Base-by-base conservation (phyloP, 305 asterid species). In the Withania somnifera region DNA sequence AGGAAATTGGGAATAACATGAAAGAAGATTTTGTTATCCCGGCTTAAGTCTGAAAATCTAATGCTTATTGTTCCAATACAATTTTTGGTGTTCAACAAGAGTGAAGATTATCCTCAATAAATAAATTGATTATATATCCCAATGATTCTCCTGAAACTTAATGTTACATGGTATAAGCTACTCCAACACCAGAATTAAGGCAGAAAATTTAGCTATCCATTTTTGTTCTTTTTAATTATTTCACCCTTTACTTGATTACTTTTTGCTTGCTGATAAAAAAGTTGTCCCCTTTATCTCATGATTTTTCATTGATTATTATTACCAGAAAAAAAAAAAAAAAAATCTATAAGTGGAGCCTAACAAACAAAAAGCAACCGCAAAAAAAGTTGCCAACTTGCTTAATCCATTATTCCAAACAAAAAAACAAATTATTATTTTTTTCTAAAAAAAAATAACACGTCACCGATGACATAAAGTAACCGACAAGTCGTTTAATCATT, bases 401-500 rank as follows among this genome's bases (percentile, higher is more conserved):
- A 50, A 28, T 50, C 79, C 79, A 75, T 75, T 75, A 75, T 50
- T 47, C 60, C 79, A 15, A 66, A 73, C 79, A 73, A 50, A 42
- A 73, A 75, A 75, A 26, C 79, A 71, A 61, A 11, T n/a, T n/a
- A 5, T 26, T 60, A 9, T 60, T 26, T 26, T 57, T 22, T 22
- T 24, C 38, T 38, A 53, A 58, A 56, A 42, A 57, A 40, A 19
- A 4, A 22, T 3, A 34, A 28, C 40, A 38, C 75, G 82, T 79
- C 82, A 79, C 0, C 58, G 42, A 24, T 79, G 68, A 79, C 82
- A 79, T 79, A 57, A 56, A 14, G 40, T 40, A 24, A 24, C 75
- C 82, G 75, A 79, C 82, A 79, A 58, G 53, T 38, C 82, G 56
- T 50, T 45, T 57, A 32, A 79, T 58, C 75, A 45, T 45, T 36